Evolutionary conservation across 129 eudicot species (phyloP), one percentile per base, ranked within the genome.

Genomic region (Flaveria sonorensis): DNA sequence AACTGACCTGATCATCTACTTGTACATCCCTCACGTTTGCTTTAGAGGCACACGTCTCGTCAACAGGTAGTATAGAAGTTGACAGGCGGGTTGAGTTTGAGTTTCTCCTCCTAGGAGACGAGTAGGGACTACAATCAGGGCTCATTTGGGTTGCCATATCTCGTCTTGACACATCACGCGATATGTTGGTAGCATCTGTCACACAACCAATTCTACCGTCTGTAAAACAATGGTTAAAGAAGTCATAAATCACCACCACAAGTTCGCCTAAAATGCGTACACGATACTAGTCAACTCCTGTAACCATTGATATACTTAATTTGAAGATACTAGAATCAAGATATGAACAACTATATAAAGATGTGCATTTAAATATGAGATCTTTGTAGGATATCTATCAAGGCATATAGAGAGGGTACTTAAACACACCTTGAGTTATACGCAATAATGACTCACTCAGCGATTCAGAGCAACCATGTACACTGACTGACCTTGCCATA

Each of bases 111-210:
- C 72, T 68, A 12, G 96, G 90, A 77, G 96, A 95, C 16, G 94
- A 85, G 61, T 71, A 82, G n/a, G 83, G 86, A 85, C 96, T 88
- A 55, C 91, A 83, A 75, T 89, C 97, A 1, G 99, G 99, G 81
- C 99, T 95, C 99, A 95, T 95, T 71, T 95, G 99, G 72, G 99
- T 95, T 42, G 99, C 99, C 96, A 91, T 89, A 80, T 95, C 99
- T 80, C 99, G 88, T 74, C 99, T 81, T 61, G 97, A 95, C 73
- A 88, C 93, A 76, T 66, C 93, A 59, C 88, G 83, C 23, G 91
- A 89, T 47, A 91, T 72, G 48, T 78, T 79, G 40, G 82, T 79
- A 30, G 86, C 81, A 77, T 87, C 91, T 60, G 61, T 72, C 43
- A 42, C 77, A 47, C 68, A 75, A 16, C 83, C 89, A 52, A 40